Conservation (phyloP, 2,329 filamentous ascomycete genomes). For the Chrysoporthe puriensis region DNA sequence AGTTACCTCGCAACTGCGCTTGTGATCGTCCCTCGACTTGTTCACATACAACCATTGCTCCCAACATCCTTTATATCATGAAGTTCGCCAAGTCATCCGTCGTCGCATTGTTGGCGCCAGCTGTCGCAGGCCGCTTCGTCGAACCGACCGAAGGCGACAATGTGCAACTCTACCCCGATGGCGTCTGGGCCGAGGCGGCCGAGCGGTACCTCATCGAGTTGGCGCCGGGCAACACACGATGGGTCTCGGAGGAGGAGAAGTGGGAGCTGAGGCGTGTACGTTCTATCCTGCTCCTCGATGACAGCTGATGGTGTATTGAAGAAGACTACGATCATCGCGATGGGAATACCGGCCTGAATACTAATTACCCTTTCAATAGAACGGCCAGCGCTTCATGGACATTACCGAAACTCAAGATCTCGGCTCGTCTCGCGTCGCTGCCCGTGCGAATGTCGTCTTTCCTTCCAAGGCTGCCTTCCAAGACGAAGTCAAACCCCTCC, state of each 20-base stretch:
- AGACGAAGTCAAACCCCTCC: conserved; percentile 58
- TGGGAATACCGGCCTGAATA: not conserved
- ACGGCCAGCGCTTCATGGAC: conserved; percentile 77
- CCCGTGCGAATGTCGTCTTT: conserved; percentile 42
- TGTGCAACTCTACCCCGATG: conserved; percentile 52
- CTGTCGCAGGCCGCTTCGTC: conserved; percentile 59
- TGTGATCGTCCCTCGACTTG: not conserved
- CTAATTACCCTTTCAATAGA: conserved; percentile 45
- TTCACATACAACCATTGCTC: not conserved
- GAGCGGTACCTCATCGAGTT: conserved; percentile 80
- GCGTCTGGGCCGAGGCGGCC: conserved; percentile 34
- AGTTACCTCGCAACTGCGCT: not conserved
- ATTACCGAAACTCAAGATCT: conserved; percentile 68
- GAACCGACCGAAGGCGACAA: conserved; percentile 55
- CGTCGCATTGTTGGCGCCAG: conserved; percentile 58
- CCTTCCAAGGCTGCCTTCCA: conserved; percentile 62
- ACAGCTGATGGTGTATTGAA: not conserved
- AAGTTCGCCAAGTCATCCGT: conserved; percentile 57
- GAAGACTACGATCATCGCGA: not conserved
- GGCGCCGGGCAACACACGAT: conserved; percentile 78
- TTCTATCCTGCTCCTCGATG: conserved; percentile 24
- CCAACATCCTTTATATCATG: conserved; percentile 43
- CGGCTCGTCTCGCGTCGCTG: conserved; percentile 44
- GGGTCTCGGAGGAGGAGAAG: conserved; percentile 94
- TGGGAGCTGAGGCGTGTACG: conserved; percentile 84